phyloP scores from a whole-genome alignment of 2,329 filamentous ascomycete genomes.

The Corynespora cassiicola region DNA sequence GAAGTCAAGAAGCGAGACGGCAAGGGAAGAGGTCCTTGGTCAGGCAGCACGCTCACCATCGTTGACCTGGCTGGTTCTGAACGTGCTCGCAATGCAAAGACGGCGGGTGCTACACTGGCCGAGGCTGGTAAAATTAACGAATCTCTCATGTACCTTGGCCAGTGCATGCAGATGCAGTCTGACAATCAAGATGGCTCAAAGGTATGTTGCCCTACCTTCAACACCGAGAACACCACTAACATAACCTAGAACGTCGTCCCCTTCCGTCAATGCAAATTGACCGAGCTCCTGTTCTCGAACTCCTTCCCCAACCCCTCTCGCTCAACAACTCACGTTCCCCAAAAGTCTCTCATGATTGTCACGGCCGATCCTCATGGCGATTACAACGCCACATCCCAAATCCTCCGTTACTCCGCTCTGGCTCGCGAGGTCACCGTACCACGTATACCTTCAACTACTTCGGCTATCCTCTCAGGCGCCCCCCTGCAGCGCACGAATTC shows the following conservation, averaged over 20 bases:
- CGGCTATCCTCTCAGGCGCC: slow-evolving; percentile 63
- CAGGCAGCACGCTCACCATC: slow-evolving; percentile 80
- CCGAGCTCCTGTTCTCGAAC: slow-evolving; percentile 60
- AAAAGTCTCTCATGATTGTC: slow-evolving; percentile 94
- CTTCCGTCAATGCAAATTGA: slow-evolving; percentile 65
- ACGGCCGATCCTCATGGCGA: slow-evolving; percentile 92
- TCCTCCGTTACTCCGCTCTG: slow-evolving; percentile 90
- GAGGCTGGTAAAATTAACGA: slow-evolving; percentile 99
- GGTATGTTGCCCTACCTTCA: slow-evolving; percentile 54
- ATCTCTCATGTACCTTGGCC: slow-evolving; percentile 96
- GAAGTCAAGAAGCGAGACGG: slow-evolving; percentile 85
- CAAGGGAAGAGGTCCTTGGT: slow-evolving; percentile 69
- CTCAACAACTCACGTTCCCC: slow-evolving; percentile 61
- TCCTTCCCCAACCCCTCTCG: slow-evolving; percentile 56
- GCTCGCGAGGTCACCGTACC: slow-evolving; percentile 93
- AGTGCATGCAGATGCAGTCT: slow-evolving; percentile 94
- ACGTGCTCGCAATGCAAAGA: slow-evolving; percentile 90
- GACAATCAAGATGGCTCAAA: slow-evolving; percentile 76
- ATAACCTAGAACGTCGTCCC: slow-evolving; percentile 68
- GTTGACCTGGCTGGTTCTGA: slow-evolving; percentile 96
- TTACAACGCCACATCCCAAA: slow-evolving; percentile 96
- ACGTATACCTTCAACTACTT: slow-evolving; percentile 81
- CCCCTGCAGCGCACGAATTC: slow-evolving; percentile 40
- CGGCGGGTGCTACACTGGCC: slow-evolving; percentile 86
- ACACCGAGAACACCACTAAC: slow-evolving; percentile 14